Evolutionary conservation across 2,329 filamentous ascomycete species (phyloP), one percentile per base, ranked within the genome.

Genomic region (Pseudogymnoascus sp.): DNA sequence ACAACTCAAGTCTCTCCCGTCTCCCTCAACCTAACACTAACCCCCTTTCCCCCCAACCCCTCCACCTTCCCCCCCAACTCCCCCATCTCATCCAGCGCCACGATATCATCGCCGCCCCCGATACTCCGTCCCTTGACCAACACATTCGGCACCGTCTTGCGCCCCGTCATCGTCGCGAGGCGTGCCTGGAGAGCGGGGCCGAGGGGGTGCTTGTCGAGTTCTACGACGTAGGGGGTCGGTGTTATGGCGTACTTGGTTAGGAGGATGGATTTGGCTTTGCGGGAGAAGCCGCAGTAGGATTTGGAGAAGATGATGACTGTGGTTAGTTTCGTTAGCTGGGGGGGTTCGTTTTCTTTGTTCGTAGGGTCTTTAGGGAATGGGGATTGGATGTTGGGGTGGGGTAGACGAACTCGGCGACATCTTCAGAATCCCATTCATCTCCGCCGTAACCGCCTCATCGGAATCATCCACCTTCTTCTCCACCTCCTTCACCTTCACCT

Each of bases 301-400:
- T 99, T 97, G 67, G 92, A 96, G 79, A 97, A 97, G 70, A 99
- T 91, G 74, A 97, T 90, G 65, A 97, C 91, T 95, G 68, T 28
- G 11, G 7, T 63, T 61, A 67, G 4, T 4, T 47, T 62, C 10
- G 44, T 63, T 15, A 61, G 69, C 19, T 1, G 9, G 4, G 19
- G 19, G 40, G 4, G 21, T 21, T 44, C 40, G 21, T 44, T 23
- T 62, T 64, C 50, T 31, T 26, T 47, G 33, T n/a, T 15, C 15
- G 35, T 2, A 6, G 35, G 15, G 8, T 38, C 15, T 63, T 11
- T 10, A 33, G 31, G 31, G 6, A 44, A 40, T n/a, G 31, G 50
- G 19, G 47, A 5, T n/a, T n/a, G n/a, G n/a, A n/a, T n/a, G n/a
- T n/a, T n/a, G n/a, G n/a, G n/a, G n/a, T 17, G 36, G 57, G 26